phyloP scores from a whole-genome alignment of 805 yeast species.

The Martiniozyma abietophila region DNA sequence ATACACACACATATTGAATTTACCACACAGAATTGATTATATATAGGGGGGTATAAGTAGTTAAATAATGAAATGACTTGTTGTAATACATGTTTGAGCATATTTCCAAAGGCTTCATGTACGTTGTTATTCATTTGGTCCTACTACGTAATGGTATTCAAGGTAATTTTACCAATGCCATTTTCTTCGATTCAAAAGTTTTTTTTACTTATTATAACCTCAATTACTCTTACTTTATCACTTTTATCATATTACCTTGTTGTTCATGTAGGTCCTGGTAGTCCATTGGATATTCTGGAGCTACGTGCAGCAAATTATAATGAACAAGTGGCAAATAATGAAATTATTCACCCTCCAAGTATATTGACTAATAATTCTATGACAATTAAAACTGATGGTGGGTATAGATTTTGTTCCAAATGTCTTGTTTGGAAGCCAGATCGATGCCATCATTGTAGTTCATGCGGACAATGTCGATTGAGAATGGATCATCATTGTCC shows the following conservation, averaged over 20 bases:
- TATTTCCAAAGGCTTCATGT: constrained; percentile 44
- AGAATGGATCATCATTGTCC: constrained; percentile 66
- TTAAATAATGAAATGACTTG: no score
- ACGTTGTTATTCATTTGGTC: constrained; percentile 39
- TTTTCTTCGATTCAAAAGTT: constrained; percentile 15
- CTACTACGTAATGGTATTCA: constrained; percentile 29
- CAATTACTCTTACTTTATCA: constrained; percentile 28
- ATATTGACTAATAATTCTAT: constrained; percentile 32
- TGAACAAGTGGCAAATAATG: constrained; percentile 11
- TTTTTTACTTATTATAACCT: constrained; percentile 20
- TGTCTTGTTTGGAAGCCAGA: constrained; percentile 54
- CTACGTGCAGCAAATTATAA: constrained; percentile 21
- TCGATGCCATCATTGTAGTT: constrained; percentile 48
- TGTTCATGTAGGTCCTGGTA: constrained; percentile 51
- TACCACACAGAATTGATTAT: no score
- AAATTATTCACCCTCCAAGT: constrained; percentile 31
- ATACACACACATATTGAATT: no score
- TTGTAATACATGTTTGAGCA: no score
- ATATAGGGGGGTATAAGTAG: no score
- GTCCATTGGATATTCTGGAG: constrained; percentile 48
- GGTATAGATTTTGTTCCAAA: constrained; percentile 48
- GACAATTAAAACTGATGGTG: constrained; percentile 47
- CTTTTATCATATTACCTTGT: constrained; percentile 46
- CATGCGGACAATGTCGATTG: constrained; percentile 37
- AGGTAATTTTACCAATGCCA: constrained; percentile 18